Evolutionary conservation across 75 land plant species (phyloP), one percentile per base, ranked within the genome.

Genomic region (Pinus albicaulis): DNA sequence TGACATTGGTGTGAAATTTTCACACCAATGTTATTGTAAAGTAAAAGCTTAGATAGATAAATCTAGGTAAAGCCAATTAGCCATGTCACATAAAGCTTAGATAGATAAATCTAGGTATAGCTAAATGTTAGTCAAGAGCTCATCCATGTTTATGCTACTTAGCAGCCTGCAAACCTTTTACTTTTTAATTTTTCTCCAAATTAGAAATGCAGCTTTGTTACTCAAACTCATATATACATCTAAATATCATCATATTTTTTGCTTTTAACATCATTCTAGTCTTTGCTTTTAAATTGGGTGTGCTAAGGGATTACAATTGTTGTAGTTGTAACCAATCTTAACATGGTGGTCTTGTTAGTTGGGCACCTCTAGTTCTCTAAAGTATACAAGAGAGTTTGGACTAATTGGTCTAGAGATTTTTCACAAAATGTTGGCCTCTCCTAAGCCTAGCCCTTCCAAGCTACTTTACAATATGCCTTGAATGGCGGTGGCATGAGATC

Each of bases 401-500:
- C 20, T 57, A 86, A 79, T 4, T 84, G 85, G 84, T 87, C 81
- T 56, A 15, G 16, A 3, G 74, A 41, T 31, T 69, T 22, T 59
- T 62, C n/a, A 71, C 55, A 63, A 76, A 78, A 31, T 83, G 84
- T 55, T 85, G 88, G 82, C 63, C 87, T 58, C 72, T 95, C 13
- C 71, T 95, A 58, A 64, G 55, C 58, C 63, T 95, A 55, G 98
- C 98, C 2, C 82, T 95, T 36, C 98, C 98, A 12, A 89, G 92
- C 76, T 95, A 96, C 81, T 52, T 91, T 8, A 87, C 87, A 19
- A 90, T 93, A 8, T 95, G 96, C 48, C 78, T 93, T 70, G 98
- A 95, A 76, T 95, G 98, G 96, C 93, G 98, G 98, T 95, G 98
- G 98, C 93, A 95, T 75, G 98, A 95, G 92, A 91, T 95, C 53